Base-by-base conservation (phyloP, 169 alveolate genomes). In the Theileria equi region DNA sequence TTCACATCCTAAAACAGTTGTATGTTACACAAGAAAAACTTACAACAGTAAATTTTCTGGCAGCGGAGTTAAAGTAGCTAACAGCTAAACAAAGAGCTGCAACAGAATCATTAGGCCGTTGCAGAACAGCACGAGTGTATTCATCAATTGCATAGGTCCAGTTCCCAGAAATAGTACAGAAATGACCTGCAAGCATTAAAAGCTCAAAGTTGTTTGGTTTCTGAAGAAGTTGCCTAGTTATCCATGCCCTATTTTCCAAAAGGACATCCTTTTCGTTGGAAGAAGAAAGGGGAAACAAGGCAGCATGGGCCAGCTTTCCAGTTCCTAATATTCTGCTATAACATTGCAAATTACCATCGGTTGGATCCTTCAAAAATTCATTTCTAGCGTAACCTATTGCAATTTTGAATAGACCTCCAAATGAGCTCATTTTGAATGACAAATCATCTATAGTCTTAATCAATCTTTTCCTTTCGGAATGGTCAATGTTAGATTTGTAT, bases 101-200 rank as follows among this genome's bases (percentile, higher is more conserved):
- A 34, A 84, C 61, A 7, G 72, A 66, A 47, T 84, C 90, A 8
- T 67, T n/a, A 17, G 85, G 91, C 21, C 44, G 5, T 47, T 66
- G 52, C 40, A 48, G 38, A 21, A 50, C 84, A 19, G 91, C 91
- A 23, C 90, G 41, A 21, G 50, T 55, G 55, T 84, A 84, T 50
- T 84, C 91, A 16, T 85, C 88, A 11, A 55, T 82, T 10, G 91
- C 91, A 47, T 63, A 84, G 2, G 81, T 68, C 91, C 91, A 84
- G 29, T 80, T 76, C 13, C 89, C 81, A 2, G 91, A 84, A 41
- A 76, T 62, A 28, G 82, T 73, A 52, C 91, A 84, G 35, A 77
- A 84, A 34, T 84, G 91, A 25, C 86, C 90, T 17, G 73, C 91
- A 36, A 84, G 13, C 82, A 84, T 59, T 19, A 67, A 48, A 64